phyloP scores from a whole-genome alignment of 257 asterid species.

The Lavandula angustifolia region DNA sequence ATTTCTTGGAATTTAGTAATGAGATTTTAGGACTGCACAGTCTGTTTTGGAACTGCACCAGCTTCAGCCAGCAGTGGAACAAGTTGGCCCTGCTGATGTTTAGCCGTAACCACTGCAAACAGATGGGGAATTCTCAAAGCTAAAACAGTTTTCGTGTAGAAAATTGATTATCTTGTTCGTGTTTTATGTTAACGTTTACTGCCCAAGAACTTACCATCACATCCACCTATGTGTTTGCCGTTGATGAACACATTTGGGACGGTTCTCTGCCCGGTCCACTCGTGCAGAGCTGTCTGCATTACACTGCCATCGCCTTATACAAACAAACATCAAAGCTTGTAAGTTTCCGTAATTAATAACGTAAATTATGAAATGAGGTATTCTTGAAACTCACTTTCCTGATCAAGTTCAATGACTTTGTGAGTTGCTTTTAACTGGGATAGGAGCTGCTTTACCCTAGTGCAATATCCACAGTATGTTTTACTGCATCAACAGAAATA shows the following conservation, averaged over 20 bases:
- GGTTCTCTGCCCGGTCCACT: conserved; percentile 85
- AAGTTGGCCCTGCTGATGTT: conserved; percentile 62
- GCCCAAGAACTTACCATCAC: conserved; percentile 54
- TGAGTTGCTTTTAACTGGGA: conserved; percentile 58
- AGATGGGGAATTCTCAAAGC: no score
- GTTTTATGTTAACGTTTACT: not conserved
- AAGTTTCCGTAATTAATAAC: not conserved
- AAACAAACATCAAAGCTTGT: not conserved
- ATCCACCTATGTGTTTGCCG: conserved; percentile 88
- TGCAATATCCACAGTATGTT: conserved; percentile 69
- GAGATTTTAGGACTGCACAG: conserved; percentile 35
- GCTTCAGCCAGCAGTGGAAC: conserved; percentile 64
- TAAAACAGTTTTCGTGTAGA: no score
- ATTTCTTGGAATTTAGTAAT: no score
- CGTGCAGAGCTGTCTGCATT: conserved; percentile 64
- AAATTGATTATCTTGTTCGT: no score
- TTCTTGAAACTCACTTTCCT: conserved; percentile 60
- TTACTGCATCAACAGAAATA: conserved; percentile 45
- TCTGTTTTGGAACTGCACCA: conserved; percentile 50
- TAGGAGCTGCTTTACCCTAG: conserved; percentile 66
- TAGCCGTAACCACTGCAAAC: conserved; percentile 53
- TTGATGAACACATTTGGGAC: conserved; percentile 82
- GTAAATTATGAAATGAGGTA: not conserved
- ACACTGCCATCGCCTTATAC: conserved; percentile 65
- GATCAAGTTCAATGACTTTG: conserved; percentile 69